Evolutionary conservation across 1,139 yeast genomes (phyloP).

Genomic region (Debaryomyces subglobosus): DNA sequence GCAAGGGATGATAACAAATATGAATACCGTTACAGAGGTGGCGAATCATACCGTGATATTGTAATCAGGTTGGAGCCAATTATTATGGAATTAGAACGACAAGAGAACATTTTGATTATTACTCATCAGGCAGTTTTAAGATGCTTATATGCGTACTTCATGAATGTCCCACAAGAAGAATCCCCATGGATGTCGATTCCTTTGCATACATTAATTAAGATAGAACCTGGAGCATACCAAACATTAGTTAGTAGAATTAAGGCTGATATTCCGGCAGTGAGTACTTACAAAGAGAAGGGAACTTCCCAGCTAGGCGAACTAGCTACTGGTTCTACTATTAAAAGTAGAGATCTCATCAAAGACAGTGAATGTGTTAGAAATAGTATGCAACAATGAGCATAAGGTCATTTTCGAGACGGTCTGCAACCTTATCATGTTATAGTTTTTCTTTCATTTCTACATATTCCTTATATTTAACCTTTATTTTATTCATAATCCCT

Average conservation of each 20-base stretch:
- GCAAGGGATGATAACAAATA: conserved; percentile 96
- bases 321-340: conserved; percentile 26
- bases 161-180: conserved; percentile 97
- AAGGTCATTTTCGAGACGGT: neutral
- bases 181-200: conserved; percentile 99
- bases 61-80: conserved; percentile 94
- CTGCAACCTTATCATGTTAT: neutral
- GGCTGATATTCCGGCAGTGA: conserved; percentile 96
- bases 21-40: conserved; percentile 94
- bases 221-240: conserved; percentile 92
- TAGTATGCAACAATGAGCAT: neutral
- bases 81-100: conserved; percentile 96
- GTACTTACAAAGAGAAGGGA: conserved; percentile 94
- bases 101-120: conserved; percentile 90
- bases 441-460: conserved; percentile 1
- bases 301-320: conserved; percentile 76
- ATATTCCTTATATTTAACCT: neutral
- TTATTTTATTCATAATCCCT: neutral
- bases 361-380: conserved; percentile 21
- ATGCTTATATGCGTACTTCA: conserved; percentile 95
- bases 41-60: conserved; percentile 95
- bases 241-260: conserved; percentile 87
- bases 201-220: conserved; percentile 85
- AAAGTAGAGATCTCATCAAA: conserved; percentile 47
- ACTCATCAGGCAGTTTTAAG: conserved; percentile 98